Evolutionary conservation across 352 stramenopile species (phyloP), one percentile per base, ranked within the genome.

Genomic region (Ophiocytium majus): DNA sequence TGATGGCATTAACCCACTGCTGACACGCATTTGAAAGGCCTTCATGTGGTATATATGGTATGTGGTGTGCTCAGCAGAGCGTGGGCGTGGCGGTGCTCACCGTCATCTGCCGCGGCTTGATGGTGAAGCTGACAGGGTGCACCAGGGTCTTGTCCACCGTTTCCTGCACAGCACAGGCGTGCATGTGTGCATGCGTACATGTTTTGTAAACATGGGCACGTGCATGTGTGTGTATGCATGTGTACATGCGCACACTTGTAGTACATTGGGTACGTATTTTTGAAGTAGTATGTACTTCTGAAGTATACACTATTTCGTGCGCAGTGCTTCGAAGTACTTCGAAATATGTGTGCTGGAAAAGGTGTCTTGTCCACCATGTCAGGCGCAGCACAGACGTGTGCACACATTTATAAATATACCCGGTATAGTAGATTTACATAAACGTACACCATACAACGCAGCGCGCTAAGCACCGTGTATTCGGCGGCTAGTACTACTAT

Each of bases 51-150:
- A 14, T 57, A 5, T 14, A 57, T n/a, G 43, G 5, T 57, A 57
- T 14, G 43, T 57, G 5, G 5, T 14, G 14, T 57, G 43, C 14
- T 14, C 43, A 57, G 43, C 43, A 57, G 5, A 14, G 5, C 43
- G 43, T 57, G 43, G 5, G 43, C 5, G 14, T 5, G 5, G 32
- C 14, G 66, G 5, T 14, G 14, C 66, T 78, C 66, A 78, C 66
- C 83, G 85, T 43, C 76, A 87, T 85, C 34, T 87, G 63, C 57
- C 28, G 57, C 0, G 83, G 83, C 80, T 87, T 87, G 80, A 87
- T 84, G 37, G 9, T 76, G 83, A 87, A 87, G 19, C 50, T 84
- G 63, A 83, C 10, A 23, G 83, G 83, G 50, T 87, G 79, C 31
- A 87, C 78, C 5, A 87, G 31, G n/a, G 71, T 84, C 71, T 87